Conservation (phyloP, 2,329 filamentous ascomycete species). For the Trichoderma gracile region DNA sequence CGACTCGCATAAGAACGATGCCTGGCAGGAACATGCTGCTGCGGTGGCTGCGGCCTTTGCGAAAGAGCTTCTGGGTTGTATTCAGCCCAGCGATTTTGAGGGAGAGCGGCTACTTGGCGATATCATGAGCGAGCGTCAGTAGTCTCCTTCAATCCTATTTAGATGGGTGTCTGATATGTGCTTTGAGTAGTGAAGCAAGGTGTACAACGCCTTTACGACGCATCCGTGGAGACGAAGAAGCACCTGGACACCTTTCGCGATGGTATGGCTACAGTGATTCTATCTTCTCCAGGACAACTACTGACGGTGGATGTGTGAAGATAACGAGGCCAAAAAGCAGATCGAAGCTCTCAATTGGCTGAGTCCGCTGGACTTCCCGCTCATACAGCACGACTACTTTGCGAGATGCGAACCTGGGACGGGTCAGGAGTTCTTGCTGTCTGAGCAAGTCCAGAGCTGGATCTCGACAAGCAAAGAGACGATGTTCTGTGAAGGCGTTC, state of each 20-base stretch:
- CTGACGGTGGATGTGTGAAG: not conserved
- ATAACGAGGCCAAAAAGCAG: not conserved
- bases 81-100: not conserved
- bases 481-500: not conserved
- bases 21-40: conserved; percentile 41
- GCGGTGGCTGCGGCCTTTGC: conserved; percentile 36
- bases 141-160: too few species aligned
- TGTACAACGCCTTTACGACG: not conserved
- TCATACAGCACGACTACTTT: not conserved
- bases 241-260: not conserved
- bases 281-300: too few species aligned
- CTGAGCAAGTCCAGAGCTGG: not conserved
- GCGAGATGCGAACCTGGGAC: not conserved
- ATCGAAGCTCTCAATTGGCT: not conserved
- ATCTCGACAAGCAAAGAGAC: not conserved
- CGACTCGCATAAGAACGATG: conserved; percentile 43
- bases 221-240: not conserved
- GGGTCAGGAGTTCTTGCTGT: not conserved
- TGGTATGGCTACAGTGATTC: not conserved
- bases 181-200: not conserved
- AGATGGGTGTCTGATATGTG: not conserved
- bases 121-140: not conserved
- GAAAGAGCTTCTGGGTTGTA: conserved; percentile 28
- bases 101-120: not conserved
- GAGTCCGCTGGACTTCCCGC: not conserved